Conservation (phyloP, 768 basidiomycete species). For the Hemileccinum impolitum region DNA sequence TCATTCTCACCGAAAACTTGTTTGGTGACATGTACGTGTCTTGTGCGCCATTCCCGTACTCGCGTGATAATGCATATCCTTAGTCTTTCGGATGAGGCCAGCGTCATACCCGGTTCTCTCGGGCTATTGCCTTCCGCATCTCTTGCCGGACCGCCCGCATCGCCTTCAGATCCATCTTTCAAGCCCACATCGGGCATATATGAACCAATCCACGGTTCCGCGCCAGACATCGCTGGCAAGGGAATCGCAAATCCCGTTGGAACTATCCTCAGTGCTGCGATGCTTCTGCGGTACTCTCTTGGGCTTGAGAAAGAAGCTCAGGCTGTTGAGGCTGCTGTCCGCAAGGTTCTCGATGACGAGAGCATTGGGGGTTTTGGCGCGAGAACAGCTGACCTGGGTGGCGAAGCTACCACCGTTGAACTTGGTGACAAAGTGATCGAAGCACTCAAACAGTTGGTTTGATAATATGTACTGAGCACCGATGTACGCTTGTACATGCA, state of each 20-base stretch:
- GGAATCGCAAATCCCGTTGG: constrained; percentile 94
- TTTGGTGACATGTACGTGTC: constrained; percentile 92
- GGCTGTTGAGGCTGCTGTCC: constrained; percentile 87
- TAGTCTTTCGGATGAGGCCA: constrained; percentile 94
- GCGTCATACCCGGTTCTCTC: constrained; percentile 96
- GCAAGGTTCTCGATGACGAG: constrained; percentile 76
- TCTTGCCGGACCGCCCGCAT: constrained; percentile 80
- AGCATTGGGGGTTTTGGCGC: constrained; percentile 70
- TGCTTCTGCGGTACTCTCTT: constrained; percentile 93
- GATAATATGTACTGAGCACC: constrained; percentile 9
- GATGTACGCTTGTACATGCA: no score
- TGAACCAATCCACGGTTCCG: constrained; percentile 96
- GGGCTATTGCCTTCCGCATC: constrained; percentile 96
- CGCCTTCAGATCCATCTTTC: constrained; percentile 50
- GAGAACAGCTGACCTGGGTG: constrained; percentile 87
- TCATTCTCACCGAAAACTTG: constrained; percentile 92
- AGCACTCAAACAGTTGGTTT: constrained; percentile 58
- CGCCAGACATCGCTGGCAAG: constrained; percentile 92
- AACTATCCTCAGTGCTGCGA: constrained; percentile 89
- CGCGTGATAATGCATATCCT: not conserved
- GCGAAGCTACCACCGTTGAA: constrained; percentile 67
- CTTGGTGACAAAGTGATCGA: constrained; percentile 84
- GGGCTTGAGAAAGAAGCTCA: constrained; percentile 81
- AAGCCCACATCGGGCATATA: constrained; percentile 86
- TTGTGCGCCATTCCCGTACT: not conserved